These are phyloP conservation scores for Cordyceps farinosa DNA, from an alignment of 2,329 filamentous ascomycete genomes.

Conservation along the genomic window DNA sequence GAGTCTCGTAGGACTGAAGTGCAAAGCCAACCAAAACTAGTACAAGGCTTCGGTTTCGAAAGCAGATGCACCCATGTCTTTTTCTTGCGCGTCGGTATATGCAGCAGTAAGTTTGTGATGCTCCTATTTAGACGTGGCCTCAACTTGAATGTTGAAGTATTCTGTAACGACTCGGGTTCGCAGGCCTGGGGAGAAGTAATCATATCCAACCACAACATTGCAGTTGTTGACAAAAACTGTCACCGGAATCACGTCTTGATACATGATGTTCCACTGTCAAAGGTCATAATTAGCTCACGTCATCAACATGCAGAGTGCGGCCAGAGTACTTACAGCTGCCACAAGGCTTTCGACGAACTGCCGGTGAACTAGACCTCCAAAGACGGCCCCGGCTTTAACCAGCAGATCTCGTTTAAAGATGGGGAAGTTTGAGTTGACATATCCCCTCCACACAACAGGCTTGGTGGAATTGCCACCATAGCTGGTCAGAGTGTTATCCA, in stretches of 20 bases:
- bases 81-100: neutral
- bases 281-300: neutral
- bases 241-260: constrained; percentile 32
- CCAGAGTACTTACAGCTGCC: constrained; percentile 25
- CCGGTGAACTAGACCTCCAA: constrained; percentile 21
- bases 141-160: constrained; percentile 21
- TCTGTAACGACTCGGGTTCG: constrained; percentile 30
- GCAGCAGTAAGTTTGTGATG: neutral
- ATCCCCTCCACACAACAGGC: constrained; percentile 30
- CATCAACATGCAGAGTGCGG: neutral
- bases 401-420: constrained; percentile 31
- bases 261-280: constrained; percentile 36
- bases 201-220: constrained; percentile 34
- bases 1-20: too few relatives aligned
- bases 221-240: constrained; percentile 35
- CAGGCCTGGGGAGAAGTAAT: constrained; percentile 30
- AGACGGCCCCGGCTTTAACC: constrained; percentile 14
- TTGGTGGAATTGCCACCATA: constrained; percentile 21
- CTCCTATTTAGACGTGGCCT: neutral
- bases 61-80: too few relatives aligned
- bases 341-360: constrained; percentile 22
- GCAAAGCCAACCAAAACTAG: neutral
- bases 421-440: constrained; percentile 37
- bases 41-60: neutral
- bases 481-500: constrained; percentile 34